These are phyloP conservation scores for Xylariaceae sp. DNA, from an alignment of 2,329 filamentous ascomycete species.

Conservation along the genomic window DNA sequence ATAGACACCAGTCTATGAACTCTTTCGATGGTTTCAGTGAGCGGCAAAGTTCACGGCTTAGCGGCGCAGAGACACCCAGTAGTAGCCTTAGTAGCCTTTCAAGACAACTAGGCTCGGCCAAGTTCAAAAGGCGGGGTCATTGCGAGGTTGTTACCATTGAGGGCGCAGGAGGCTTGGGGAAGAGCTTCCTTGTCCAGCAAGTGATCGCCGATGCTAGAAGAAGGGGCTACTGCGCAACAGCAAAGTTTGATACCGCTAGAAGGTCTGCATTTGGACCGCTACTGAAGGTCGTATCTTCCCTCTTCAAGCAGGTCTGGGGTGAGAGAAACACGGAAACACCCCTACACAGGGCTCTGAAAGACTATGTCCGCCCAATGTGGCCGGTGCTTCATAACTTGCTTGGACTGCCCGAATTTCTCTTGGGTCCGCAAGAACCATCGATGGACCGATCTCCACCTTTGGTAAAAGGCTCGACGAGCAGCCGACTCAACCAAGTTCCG, in stretches of 20 bases:
- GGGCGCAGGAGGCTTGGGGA: slow-evolving; percentile 65
- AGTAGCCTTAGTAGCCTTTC: slow-evolving; percentile 55
- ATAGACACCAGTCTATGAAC: slow-evolving; percentile 54
- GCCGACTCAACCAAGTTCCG: slow-evolving; percentile 37
- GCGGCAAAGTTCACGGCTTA: slow-evolving; percentile 45
- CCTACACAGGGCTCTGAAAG: slow-evolving; percentile 63
- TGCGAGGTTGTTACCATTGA: slow-evolving; percentile 66
- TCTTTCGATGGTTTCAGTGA: slow-evolving; percentile 51
- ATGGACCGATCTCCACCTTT: slow-evolving; percentile 42
- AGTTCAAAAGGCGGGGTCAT: slow-evolving; percentile 63
- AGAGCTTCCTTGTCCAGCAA: slow-evolving; percentile 66
- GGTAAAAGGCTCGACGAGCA: slow-evolving; percentile 35
- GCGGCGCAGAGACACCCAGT: slow-evolving; percentile 48
- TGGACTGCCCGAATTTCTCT: slow-evolving; percentile 70
- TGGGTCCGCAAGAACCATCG: slow-evolving; percentile 51
- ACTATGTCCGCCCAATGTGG: slow-evolving; percentile 67
- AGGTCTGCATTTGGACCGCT: slow-evolving; percentile 65
- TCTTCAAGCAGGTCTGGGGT: slow-evolving; percentile 70
- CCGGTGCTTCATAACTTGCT: slow-evolving; percentile 64
- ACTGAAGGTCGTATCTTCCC: slow-evolving; percentile 64
- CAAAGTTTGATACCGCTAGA: slow-evolving; percentile 66
- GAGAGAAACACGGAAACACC: slow-evolving; percentile 67
- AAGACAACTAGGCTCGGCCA: slow-evolving; percentile 57
- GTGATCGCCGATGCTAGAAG: slow-evolving; percentile 63
- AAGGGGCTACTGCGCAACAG: slow-evolving; percentile 66